Evolutionary conservation across 2,329 filamentous ascomycete genomes (phyloP), one percentile per base, ranked within the genome.

Genomic region (Neoscytalidium dimidiatum): DNA sequence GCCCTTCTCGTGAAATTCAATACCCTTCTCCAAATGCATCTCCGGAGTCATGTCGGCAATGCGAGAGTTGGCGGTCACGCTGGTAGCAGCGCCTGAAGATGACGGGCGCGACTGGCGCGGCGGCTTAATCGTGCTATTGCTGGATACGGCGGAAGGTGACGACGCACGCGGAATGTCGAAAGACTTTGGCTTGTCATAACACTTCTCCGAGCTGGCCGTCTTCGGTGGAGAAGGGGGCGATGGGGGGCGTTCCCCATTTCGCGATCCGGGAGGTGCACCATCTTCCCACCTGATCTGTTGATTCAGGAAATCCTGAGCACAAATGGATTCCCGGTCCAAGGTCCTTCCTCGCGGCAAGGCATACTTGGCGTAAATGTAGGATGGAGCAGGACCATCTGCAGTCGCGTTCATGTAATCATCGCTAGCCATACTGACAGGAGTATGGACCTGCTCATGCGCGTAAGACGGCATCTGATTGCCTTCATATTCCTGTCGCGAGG

Each of bases 301-400:
- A 44, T 77, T 75, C 62, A 79, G 69, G 64, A 79, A 78, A 21
- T 78, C 76, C 44, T 77, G 73, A 13, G 74, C 70, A 13, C 75
- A 73, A 19, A 79, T 67, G 3, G 76, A 79, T 21, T 70, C 84
- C 66, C 92, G 85, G 67, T 96, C 89, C 6, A 96, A 78, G 35
- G 85, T 84, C 74, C 95, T 92, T 14, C 94, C 94, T 67, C 94
- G 87, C 0, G 95, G 94, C 31, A 98, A 82, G 1, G 86, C 82
- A 73, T 93, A 97, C 66, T 91, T 96, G 7, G 92, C 90, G 75
- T 97, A 95, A 17, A 92, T 91, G 74, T 96, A 96, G 0, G 93
- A 92, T 0, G 90, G 84, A 2, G 88, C 86, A 1, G 83, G 83
- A 7, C 81, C 79, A 68, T 72, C 81, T 17, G 71, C 77, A 4